Base-by-base conservation (phyloP, 495 filamentous ascomycete species). In the Durotheca rogersii region DNA sequence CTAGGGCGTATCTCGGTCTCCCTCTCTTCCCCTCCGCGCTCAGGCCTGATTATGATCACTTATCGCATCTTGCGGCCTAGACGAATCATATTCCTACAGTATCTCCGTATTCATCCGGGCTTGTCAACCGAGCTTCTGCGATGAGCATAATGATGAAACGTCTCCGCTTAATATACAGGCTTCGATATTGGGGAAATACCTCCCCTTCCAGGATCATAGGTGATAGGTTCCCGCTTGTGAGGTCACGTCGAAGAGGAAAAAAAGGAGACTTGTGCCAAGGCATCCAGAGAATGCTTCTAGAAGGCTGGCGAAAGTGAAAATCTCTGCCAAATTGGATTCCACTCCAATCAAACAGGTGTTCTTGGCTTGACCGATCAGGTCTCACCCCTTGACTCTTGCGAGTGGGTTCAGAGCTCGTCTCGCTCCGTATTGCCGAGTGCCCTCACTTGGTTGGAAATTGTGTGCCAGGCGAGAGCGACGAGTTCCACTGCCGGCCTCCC, bases 231-330 rank as follows among this genome's bases (percentile, higher is more conserved):
- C n/a, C n/a, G 29, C 40, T 30, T 9, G 49, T 49, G 44, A 49
- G 55, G 49, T 53, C 44, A 53, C 41, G 39, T n/a, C n/a, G 31
- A 31, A 46, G 17, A 35, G 15, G 41, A 48, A 52, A 41, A 31
- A 27, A 35, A 21, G 34, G 27, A 15, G 33, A 10, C n/a, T n/a
- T n/a, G n/a, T n/a, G 45, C 56, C 36, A 59, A 59, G 44, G 49
- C 44, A n/a, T 11, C 29, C 21, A 12, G 42, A 45, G 56, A 59
- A 59, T 36, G 29, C 50, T 59, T 59, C 56, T 59, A 59, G 56
- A 59, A 59, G 33, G 43, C 55, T 27, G 20, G 27, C 31, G 31
- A 47, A 17, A 15, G 48, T 49, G 23, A 27, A 9, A 9, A 27
- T 27, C 23, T 27, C 23, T n/a, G n/a, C 23, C 23, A 59, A 53